Conservation (phyloP, 352 stramenopile genomes). For the Phytophthora megakarya region DNA sequence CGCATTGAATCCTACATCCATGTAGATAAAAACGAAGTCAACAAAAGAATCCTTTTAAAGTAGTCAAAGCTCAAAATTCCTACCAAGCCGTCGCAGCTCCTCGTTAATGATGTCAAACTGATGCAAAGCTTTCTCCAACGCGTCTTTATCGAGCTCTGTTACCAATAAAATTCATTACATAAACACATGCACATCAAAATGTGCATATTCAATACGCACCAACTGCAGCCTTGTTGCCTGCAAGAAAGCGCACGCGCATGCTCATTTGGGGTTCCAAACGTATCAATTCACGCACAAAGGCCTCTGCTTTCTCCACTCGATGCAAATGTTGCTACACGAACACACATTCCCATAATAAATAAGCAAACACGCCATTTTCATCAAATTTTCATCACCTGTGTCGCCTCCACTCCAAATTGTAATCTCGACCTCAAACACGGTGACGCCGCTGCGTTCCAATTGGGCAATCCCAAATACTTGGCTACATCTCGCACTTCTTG, state of each 20-base stretch:
- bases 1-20: constrained; percentile 53
- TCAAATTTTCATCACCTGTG: constrained; percentile 55
- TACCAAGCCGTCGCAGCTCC: constrained; percentile 52
- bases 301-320: constrained; percentile 71
- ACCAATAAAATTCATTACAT: neutral
- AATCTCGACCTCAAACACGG: constrained; percentile 95
- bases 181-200: neutral
- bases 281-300: constrained; percentile 60
- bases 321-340: constrained; percentile 62
- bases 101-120: constrained; percentile 39
- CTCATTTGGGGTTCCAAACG: constrained; percentile 52
- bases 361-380: neutral
- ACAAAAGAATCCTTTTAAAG: neutral
- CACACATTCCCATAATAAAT: neutral
- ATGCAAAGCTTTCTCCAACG: constrained; percentile 33
- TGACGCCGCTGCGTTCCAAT: constrained; percentile 96
- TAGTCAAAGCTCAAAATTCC: neutral
- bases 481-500: constrained; percentile 85
- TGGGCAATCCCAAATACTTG: constrained; percentile 92
- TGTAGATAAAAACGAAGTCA: neutral
- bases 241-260: constrained; percentile 80
- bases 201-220: constrained; percentile 40
- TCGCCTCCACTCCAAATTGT: constrained; percentile 94
- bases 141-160: constrained; percentile 50
- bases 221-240: constrained; percentile 70